Conservation (phyloP, 139 green algal genomes). For the Spirogloea muscicola region DNA sequence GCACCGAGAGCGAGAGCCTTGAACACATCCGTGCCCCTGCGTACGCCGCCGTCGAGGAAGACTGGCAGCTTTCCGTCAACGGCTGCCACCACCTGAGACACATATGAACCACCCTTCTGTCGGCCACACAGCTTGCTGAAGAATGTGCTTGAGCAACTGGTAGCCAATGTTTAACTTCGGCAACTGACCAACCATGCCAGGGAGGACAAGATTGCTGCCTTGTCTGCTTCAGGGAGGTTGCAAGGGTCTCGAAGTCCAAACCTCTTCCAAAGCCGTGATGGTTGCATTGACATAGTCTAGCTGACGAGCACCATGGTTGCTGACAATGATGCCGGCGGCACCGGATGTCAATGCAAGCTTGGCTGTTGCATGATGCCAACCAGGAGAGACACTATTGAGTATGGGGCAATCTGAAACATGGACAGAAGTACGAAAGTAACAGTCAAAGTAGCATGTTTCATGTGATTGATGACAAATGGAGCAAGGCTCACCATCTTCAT, state of each 20-base stretch:
- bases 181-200: no score
- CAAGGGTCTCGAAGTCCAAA: constrained; percentile 7
- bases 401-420: not conserved
- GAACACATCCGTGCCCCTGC: constrained; percentile 83
- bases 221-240: not conserved
- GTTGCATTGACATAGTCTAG: constrained; percentile 75
- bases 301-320: constrained; percentile 84
- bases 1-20: constrained; percentile 92
- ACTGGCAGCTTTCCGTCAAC: constrained; percentile 70
- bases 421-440: not conserved
- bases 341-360: constrained; percentile 31
- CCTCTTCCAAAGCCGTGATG: constrained; percentile 67
- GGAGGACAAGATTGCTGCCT: no score
- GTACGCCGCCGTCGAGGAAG: constrained; percentile 78
- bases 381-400: no score
- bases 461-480: no score
- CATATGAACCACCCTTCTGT: no score
- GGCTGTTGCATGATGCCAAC: constrained; percentile 6
- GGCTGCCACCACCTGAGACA: constrained; percentile 61
- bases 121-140: no score
- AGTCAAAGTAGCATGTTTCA: not conserved
- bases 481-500: constrained; percentile 46
- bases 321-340: constrained; percentile 60
- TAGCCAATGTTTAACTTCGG: no score
- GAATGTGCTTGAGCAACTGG: no score